Base-by-base conservation (phyloP, 495 filamentous ascomycete genomes). In the Penicillium odoratum region DNA sequence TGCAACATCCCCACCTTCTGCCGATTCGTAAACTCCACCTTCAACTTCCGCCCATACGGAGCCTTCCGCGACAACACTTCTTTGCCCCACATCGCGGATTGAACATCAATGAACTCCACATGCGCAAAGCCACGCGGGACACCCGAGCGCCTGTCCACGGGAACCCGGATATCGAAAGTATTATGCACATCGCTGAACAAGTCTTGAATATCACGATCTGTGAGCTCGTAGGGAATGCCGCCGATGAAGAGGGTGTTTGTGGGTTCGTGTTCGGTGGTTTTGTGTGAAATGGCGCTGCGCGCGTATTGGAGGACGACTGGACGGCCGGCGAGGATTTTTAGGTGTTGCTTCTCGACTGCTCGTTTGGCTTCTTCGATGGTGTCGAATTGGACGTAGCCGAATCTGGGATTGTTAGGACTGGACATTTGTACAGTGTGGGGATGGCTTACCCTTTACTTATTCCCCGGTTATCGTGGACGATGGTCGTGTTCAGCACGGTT, bases 81-180 rank as follows among this genome's bases (percentile, higher is more conserved):
- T 60, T 69, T 74, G 0, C 82, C 93, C 28, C 66, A 70, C 44
- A 69, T 56, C 10, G 93, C 91, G 42, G 80, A 82, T 53, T 81
- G 72, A 10, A 87, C 61, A 64, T 89, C 83, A 18, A 78, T 55
- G 68, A 98, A 98, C 64, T 97, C 93, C 21, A 86, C 90, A 68
- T 98, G 94, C 9, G 87, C 88, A 66, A 96, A 98, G 47, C 94
- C 94, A 61, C 90, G 83, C 16, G 89, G 90, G 71, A 90, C 86
- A 13, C 94, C 93, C 5, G 92, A 93, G 26, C 87, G 83, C 52
- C 91, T 83, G 72, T 98, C 94, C 59, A 97, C 89, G 38, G 94
- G 89, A 33, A 98, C 86, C 46, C 94, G 85, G 33, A 98, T 85
- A 62, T 97, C 93, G 54, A 81, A 71, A 25, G 94, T 80, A 67